Conservation (phyloP, 345 rosid genomes). For the Geranium rotundifolium region DNA sequence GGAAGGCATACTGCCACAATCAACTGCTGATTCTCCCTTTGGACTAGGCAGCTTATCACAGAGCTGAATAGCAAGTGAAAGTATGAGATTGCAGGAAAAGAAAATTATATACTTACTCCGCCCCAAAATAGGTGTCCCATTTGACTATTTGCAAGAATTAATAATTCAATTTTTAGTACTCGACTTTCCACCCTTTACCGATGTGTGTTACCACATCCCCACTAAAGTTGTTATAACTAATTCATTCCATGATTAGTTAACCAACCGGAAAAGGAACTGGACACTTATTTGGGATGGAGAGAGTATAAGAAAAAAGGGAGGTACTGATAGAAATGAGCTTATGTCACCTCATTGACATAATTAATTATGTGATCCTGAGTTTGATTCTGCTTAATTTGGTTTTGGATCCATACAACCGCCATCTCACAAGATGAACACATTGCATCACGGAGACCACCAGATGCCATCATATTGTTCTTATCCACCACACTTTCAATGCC, state of each 20-base stretch:
- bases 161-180: no score
- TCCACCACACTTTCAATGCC: conserved; percentile 51
- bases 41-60: conserved; percentile 65
- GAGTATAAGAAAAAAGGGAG: conserved; percentile 1
- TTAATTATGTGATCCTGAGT: conserved; percentile 37
- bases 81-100: conserved; percentile 1
- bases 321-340: neutral
- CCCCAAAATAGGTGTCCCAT: no score
- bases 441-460: conserved; percentile 24
- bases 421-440: conserved; percentile 59
- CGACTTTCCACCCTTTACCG: no score
- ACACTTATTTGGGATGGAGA: no score
- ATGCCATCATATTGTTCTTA: conserved; percentile 16
- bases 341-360: conserved; percentile 43
- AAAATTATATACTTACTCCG: neutral
- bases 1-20: conserved; percentile 37
- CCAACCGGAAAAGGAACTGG: no score
- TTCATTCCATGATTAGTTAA: no score
- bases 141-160: no score
- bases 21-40: conserved; percentile 63
- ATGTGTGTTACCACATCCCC: no score
- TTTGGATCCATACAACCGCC: conserved; percentile 62
- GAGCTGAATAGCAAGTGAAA: conserved; percentile 22
- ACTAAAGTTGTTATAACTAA: no score
- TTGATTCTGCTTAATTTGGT: conserved; percentile 45